phyloP scores from a whole-genome alignment of 78 protist species.

The Pigoraptor vietnamica region DNA sequence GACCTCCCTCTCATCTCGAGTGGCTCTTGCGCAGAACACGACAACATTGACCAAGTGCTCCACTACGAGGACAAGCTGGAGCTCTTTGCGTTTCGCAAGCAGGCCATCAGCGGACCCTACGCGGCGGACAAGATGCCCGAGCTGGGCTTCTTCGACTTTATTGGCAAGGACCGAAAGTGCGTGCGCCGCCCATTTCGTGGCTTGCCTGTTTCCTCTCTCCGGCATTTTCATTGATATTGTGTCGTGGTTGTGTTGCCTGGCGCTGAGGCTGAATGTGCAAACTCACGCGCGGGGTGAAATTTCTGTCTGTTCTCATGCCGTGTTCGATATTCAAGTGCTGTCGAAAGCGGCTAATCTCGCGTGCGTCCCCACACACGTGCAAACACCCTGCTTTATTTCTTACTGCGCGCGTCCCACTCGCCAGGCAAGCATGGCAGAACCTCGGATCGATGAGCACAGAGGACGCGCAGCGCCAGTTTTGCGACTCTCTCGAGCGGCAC shows the following conservation, averaged over 20 bases:
- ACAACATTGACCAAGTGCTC: neutral
- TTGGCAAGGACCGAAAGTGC: slow-evolving; percentile 12
- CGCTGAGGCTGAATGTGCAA: too few relatives aligned
- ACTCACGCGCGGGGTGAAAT: too few relatives aligned
- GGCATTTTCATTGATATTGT: too few relatives aligned
- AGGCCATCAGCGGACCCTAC: slow-evolving; percentile 4
- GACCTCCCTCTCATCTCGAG: neutral
- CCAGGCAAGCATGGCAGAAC: neutral
- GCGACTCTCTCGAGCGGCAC: neutral
- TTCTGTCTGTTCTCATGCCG: too few relatives aligned
- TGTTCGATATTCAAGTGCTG: too few relatives aligned
- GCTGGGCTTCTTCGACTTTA: slow-evolving; percentile 34
- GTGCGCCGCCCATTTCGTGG: neutral
- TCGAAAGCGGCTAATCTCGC: too few relatives aligned
- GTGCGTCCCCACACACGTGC: too few relatives aligned
- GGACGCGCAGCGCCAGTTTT: slow-evolving; percentile 1
- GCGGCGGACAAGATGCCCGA: slow-evolving; percentile 25
- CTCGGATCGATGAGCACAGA: neutral
- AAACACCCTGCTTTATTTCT: too few relatives aligned
- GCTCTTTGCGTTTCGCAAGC: neutral
- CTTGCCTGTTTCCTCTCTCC: neutral
- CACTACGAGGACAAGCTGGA: neutral
- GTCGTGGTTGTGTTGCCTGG: too few relatives aligned
- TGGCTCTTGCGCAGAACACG: neutral
- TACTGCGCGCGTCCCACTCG: too few relatives aligned